Conservation (phyloP, 225 moss, liverwort and hornwort genomes). For the Polytrichum formosum region DNA sequence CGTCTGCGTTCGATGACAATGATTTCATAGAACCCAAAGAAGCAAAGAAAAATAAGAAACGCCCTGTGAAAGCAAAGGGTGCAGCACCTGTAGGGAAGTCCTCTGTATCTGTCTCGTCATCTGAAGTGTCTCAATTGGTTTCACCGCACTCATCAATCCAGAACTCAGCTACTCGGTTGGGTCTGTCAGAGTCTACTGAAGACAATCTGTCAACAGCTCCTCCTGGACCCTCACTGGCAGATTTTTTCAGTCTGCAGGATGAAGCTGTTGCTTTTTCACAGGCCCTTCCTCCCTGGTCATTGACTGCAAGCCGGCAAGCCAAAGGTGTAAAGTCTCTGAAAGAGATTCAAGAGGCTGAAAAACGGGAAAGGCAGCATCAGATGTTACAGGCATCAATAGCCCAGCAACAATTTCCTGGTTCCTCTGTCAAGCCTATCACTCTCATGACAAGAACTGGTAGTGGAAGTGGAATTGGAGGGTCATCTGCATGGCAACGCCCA, state of each 20-base stretch:
- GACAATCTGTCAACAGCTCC: constrained; percentile 62
- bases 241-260: constrained; percentile 70
- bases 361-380: constrained; percentile 72
- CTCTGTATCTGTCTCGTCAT: constrained; percentile 25
- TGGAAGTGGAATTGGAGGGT: constrained; percentile 85
- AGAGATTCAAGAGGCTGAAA: constrained; percentile 96
- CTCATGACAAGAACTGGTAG: constrained; percentile 74
- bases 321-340: constrained; percentile 80
- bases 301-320: constrained; percentile 60
- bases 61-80: constrained; percentile 87
- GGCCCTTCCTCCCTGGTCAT: constrained; percentile 81
- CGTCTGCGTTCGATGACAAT: constrained; percentile 58
- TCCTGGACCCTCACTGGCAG: constrained; percentile 80
- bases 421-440: constrained; percentile 69
- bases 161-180: constrained; percentile 50
- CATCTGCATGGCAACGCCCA: constrained; percentile 92
- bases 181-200: constrained; percentile 55
- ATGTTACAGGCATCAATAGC: constrained; percentile 47
- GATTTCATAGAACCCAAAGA: constrained; percentile 97
- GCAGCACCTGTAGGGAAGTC: constrained; percentile 43
- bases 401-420: constrained; percentile 26
- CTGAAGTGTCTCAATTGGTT: constrained; percentile 44
- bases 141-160: constrained; percentile 54
- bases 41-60: constrained; percentile 93
- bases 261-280: constrained; percentile 55